Evolutionary conservation across 176 grass and related monocot genomes (phyloP).

Genomic region (Olyra latifolia): DNA sequence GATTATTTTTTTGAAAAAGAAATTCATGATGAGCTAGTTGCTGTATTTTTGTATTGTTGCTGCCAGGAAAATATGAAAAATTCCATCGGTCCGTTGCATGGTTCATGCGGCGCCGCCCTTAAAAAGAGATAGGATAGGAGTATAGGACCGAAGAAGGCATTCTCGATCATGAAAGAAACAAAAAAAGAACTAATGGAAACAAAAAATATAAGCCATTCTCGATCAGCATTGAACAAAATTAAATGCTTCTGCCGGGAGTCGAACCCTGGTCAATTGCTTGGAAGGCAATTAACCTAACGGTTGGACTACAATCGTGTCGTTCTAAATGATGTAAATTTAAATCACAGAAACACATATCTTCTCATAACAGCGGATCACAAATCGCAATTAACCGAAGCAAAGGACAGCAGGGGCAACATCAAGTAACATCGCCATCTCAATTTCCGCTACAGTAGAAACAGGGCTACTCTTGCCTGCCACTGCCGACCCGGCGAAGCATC

Average conservation of each 20-base stretch:
- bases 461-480: conserved; percentile 30
- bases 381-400: too few species aligned
- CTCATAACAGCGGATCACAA: not conserved
- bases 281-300: conserved; percentile 86
- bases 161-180: not conserved
- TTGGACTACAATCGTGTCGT: conserved; percentile 87
- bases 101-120: not conserved
- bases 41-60: not conserved
- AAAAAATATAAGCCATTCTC: too few species aligned
- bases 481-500: conserved; percentile 24
- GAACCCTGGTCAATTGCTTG: conserved; percentile 95
- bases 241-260: conserved; percentile 78
- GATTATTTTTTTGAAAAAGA: not conserved
- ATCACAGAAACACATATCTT: not conserved
- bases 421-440: not conserved
- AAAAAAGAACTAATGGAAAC: too few species aligned
- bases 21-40: not conserved
- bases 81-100: not conserved
- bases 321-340: too few species aligned
- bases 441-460: not conserved
- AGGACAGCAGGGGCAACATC: not conserved
- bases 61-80: not conserved
- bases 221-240: too few species aligned
- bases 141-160: not conserved
- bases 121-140: too few species aligned